Evolutionary conservation across 2,329 filamentous ascomycete genomes (phyloP).

Genomic region (Cucurbitaria berberidis): DNA sequence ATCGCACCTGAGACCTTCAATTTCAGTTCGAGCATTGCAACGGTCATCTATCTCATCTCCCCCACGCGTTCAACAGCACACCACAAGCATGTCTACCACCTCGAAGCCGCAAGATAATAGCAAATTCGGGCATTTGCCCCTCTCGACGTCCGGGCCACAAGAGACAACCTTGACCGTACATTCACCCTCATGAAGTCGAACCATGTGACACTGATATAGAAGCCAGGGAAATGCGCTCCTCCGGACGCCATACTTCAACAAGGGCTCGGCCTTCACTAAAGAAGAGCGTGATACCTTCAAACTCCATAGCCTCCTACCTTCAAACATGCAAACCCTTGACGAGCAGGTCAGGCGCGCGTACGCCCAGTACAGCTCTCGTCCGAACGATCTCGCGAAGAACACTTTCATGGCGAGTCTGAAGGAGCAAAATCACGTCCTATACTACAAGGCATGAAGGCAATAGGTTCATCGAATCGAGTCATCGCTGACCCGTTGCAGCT

Average conservation of each 20-base stretch:
- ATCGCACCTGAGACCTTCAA: neutral
- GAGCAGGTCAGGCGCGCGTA: slow-evolving; percentile 80
- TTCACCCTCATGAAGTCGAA: neutral
- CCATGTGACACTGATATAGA: slow-evolving; percentile 1
- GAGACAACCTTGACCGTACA: slow-evolving; percentile 49
- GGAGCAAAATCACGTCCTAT: slow-evolving; percentile 84
- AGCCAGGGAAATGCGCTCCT: slow-evolving; percentile 59
- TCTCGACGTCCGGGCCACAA: slow-evolving; percentile 52
- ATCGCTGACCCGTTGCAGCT: slow-evolving; percentile 56
- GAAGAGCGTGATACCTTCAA: slow-evolving; percentile 73
- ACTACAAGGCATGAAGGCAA: slow-evolving; percentile 65
- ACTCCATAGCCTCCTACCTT: slow-evolving; percentile 74
- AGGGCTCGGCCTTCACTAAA: slow-evolving; percentile 77
- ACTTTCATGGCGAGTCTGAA: slow-evolving; percentile 86
- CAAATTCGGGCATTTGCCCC: slow-evolving; percentile 48
- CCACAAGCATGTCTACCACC: slow-evolving; percentile 16
- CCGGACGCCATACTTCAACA: slow-evolving; percentile 75
- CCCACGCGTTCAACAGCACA: neutral
- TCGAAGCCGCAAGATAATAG: slow-evolving; percentile 31
- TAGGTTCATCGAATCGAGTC: neutral
- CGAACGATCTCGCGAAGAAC: slow-evolving; percentile 77
- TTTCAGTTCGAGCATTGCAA: neutral
- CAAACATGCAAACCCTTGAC: slow-evolving; percentile 74
- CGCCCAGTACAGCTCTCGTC: slow-evolving; percentile 71
- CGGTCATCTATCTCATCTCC: neutral